Base-by-base conservation (phyloP, 129 eudicot species). In the Tagetes erecta region DNA sequence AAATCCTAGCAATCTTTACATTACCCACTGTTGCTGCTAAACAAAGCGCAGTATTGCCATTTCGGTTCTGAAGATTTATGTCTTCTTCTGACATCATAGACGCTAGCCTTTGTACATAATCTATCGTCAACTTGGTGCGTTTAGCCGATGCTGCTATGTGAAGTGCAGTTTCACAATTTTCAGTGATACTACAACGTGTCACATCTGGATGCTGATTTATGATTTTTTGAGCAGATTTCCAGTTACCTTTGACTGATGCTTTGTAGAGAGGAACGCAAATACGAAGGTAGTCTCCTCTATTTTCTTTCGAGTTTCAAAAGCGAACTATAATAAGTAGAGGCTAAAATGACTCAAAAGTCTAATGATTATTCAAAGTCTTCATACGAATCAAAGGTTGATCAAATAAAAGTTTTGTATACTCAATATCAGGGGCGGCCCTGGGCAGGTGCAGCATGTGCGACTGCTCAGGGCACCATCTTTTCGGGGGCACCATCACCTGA, bases 71-170 rank as follows among this genome's bases (percentile, higher is more conserved):
- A n/a, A 78, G 31, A 13, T 31, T 37, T 53, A 78, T 50, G 38
- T 78, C 77, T 3, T 5, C 64, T 3, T 1, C 3, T 3, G 5
- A 1, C 67, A 66, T 76, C 67, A 1, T 66, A 5, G 1, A 3
- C 13, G 71, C 30, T 1, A 70, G 41, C 2, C 51, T 49, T 47
- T 4, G 10, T 9, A 49, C 53, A 49, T 9, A 49, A 49, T 49
- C 13, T 14, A 14, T 7, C 42, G 51, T 65, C 11, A 62, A 62
- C 1, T 37, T 10, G 7, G 47, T 41, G 33, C 30, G 69, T 14
- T 38, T 9, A 8, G 64, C 71, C 2, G 40, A 60, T 10, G 82
- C 65, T 8, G 82, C 77, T 6, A 78, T 78, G 67, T 78, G 82
- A 34, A 78, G 77, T 14, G 76, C 71, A 2, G 74, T 78, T 45